Conservation (phyloP, 495 filamentous ascomycete genomes). For the Neurospora sp. region DNA sequence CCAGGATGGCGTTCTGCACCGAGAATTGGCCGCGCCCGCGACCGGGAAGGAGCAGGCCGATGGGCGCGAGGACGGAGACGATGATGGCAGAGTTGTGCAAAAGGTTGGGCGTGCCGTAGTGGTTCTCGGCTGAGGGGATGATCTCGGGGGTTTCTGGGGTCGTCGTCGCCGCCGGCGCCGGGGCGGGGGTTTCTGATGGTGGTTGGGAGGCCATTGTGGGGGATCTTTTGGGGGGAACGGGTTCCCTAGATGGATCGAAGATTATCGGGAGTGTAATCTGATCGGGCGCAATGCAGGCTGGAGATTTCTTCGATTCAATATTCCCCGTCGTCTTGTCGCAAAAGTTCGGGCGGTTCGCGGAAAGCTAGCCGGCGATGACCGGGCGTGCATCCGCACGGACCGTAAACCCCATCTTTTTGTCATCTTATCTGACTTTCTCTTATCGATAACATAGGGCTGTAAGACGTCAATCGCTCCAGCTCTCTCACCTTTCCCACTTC, state of each 20-base stretch:
- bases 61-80: conserved; percentile 57
- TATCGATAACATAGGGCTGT: not conserved
- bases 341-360: not conserved
- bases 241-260: not conserved
- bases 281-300: not conserved
- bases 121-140: conserved; percentile 1
- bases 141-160: not conserved
- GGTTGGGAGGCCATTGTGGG: not conserved
- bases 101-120: conserved; percentile 25
- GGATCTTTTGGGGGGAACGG: not conserved
- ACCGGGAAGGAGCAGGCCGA: conserved; percentile 65
- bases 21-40: conserved; percentile 56
- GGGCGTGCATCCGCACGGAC: not conserved
- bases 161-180: not conserved
- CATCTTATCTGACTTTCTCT: not conserved
- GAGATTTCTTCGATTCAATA: not conserved
- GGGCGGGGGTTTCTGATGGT: not conserved
- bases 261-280: not conserved
- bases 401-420: not conserved
- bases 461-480: not conserved
- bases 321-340: not conserved
- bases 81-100: conserved; percentile 50
- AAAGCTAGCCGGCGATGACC: not conserved
- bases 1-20: conserved; percentile 49
- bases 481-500: not conserved